Evolutionary conservation across 768 basidiomycete species (phyloP), one percentile per base, ranked within the genome.

Genomic region (Tylopilus balloui): DNA sequence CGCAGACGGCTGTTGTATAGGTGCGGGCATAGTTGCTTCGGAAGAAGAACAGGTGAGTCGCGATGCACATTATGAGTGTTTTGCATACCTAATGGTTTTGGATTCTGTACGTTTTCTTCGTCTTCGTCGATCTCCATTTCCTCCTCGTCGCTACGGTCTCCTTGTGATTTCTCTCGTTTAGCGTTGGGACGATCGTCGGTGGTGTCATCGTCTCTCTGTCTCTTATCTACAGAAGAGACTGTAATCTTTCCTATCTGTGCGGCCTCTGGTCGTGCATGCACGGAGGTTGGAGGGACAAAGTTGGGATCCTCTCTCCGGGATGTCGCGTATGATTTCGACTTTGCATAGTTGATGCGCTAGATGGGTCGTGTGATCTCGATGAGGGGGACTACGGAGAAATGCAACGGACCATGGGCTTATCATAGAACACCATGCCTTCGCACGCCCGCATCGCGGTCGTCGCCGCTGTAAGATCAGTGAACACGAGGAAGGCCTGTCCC

Each of bases 101-200:
- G 68, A 51, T 67, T 68, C 52, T 69, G 75, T 40, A 71, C 70
- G 31, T 71, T 64, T 47, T 87, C 84, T 39, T 89, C 86, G 40
- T 96, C 92, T 42, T 93, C 91, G 52, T 93, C 92, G 61, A 92
- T 90, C 71, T 95, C 92, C 86, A 94, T 94, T 71, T 92, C 90
- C 63, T 87, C 87, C 47, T 83, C 92, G 54, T 89, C 88, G 55
- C 69, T 79, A 13, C 72, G 71, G 12, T 82, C 80, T 35, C 76
- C 83, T 41, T 80, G 79, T 37, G 75, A 71, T 66, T 81, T 89
- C 59, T 83, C 80, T 53, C 83, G 79, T 72, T 94, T 95, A 23
- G 75, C 57, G 37, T 73, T 73, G 42, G 78, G 77, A 45, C 74
- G 81, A 45, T 71, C 76, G 38, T 78, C 79, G 21, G 71, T 73